A percentile compares a stretch with the other conserved stretches of the same genome.
phyloP scores from a whole-genome alignment of 2,329 filamentous ascomycete species.

The Simplicillium sp. region DNA sequence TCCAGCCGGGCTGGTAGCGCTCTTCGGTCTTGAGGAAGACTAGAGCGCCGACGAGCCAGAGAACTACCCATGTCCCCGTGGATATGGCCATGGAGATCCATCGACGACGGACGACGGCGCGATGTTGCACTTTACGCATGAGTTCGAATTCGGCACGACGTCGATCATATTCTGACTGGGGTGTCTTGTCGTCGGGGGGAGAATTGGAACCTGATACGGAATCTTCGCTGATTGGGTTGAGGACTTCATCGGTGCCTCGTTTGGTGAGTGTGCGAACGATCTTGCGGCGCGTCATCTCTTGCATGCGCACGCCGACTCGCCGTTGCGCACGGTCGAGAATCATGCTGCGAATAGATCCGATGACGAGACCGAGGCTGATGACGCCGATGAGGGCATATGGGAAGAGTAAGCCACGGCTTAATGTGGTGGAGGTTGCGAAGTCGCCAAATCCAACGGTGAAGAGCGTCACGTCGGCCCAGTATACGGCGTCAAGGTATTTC shows the following conservation, averaged over 20 bases:
- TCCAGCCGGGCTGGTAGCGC: slow-evolving; percentile 46
- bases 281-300: slow-evolving; percentile 47
- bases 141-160: slow-evolving; percentile 64
- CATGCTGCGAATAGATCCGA: slow-evolving; percentile 65
- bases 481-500: slow-evolving; percentile 67
- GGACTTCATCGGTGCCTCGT: slow-evolving; percentile 34
- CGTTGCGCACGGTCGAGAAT: slow-evolving; percentile 48
- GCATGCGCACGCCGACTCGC: slow-evolving; percentile 45
- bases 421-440: slow-evolving; percentile 32
- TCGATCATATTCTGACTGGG: slow-evolving; percentile 40
- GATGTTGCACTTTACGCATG: slow-evolving; percentile 71
- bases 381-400: slow-evolving; percentile 79
- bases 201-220: slow-evolving; percentile 1
- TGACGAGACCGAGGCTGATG: slow-evolving; percentile 74
- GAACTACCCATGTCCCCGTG: slow-evolving; percentile 53
- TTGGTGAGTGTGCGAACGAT: slow-evolving; percentile 34
- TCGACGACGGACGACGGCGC: slow-evolving; percentile 54
- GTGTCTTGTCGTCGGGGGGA: not conserved
- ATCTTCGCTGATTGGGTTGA: slow-evolving; percentile 34
- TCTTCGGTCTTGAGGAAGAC: slow-evolving; percentile 54
- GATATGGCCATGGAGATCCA: slow-evolving; percentile 69
- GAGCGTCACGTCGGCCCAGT: slow-evolving; percentile 67
- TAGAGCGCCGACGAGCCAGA: slow-evolving; percentile 75
- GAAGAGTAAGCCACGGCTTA: slow-evolving; percentile 64
- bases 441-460: slow-evolving; percentile 59